Conservation (phyloP, 2,329 filamentous ascomycete genomes). For the Alternaria viburni region DNA sequence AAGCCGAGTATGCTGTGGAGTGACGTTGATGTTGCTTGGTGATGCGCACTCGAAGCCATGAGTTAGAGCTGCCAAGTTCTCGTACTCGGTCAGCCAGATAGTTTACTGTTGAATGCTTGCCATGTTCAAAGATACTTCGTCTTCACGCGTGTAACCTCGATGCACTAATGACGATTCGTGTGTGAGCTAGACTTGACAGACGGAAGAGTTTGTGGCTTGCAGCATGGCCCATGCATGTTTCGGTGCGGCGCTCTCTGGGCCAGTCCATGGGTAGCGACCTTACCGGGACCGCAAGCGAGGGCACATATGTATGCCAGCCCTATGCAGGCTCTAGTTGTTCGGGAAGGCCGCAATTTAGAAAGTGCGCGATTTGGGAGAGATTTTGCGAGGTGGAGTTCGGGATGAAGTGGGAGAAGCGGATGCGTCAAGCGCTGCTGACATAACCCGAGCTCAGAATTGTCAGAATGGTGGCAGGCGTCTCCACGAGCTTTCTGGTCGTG, state of each 20-base stretch:
- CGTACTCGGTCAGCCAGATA: not conserved
- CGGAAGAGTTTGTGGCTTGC: not conserved
- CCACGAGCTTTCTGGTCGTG: not conserved
- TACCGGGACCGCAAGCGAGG: not conserved
- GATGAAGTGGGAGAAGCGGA: not conserved
- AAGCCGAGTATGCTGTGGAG: not conserved
- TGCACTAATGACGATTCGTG: not conserved
- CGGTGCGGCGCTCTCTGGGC: not conserved
- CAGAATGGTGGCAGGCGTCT: not conserved
- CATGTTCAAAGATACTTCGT: not conserved
- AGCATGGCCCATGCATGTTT: conserved; percentile 3
- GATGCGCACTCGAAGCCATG: not conserved
- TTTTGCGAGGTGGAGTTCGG: not conserved
- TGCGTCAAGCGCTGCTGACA: not conserved
- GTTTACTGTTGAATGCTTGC: too few relatives aligned
- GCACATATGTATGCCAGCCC: not conserved
- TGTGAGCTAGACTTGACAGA: not conserved
- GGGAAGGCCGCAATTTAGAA: not conserved
- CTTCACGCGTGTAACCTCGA: not conserved
- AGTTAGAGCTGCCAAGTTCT: not conserved
- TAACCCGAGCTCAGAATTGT: not conserved
- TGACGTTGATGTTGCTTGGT: not conserved
- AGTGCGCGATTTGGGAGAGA: not conserved
- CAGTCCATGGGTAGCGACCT: not conserved
- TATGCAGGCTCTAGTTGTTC: not conserved